A percentile compares a stretch with the other conserved stretches of the same genome.
phyloP scores from a whole-genome alignment of 1,139 yeast genomes.

The Taphrina deformans region DNA sequence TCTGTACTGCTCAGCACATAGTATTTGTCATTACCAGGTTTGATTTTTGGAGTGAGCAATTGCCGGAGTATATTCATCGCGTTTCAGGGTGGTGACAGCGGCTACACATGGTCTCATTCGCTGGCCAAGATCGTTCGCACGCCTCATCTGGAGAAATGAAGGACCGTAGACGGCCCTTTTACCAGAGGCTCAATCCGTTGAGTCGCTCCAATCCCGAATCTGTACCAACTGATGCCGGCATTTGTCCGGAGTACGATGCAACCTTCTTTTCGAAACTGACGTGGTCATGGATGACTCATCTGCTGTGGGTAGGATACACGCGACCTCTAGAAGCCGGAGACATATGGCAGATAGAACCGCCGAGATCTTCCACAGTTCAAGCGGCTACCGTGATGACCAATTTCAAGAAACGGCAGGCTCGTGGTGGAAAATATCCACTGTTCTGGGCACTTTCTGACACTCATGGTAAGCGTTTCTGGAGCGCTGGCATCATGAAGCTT shows the following conservation, averaged over 20 bases:
- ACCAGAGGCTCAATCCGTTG: conserved; percentile 17
- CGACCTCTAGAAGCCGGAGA: conserved; percentile 67
- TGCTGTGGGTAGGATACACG: conserved; percentile 77
- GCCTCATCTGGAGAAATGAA: not conserved
- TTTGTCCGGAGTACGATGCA: conserved; percentile 48
- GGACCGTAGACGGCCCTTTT: not conserved
- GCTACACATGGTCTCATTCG: not conserved
- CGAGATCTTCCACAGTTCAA: conserved; percentile 50
- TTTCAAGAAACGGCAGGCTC: conserved; percentile 49
- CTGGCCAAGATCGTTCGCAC: not conserved
- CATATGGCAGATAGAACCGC: conserved; percentile 56
- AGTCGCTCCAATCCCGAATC: conserved; percentile 29
- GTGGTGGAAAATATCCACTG: conserved; percentile 44
- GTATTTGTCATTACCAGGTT: no score
- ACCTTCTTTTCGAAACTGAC: conserved; percentile 77
- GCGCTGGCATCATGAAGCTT: conserved; percentile 51
- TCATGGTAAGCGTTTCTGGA: conserved; percentile 54
- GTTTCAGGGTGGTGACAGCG: no score
- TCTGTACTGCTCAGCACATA: no score
- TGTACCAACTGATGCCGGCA: conserved; percentile 24
- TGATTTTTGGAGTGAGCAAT: no score
- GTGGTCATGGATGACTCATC: conserved; percentile 87
- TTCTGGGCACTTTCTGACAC: conserved; percentile 57
- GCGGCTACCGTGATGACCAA: conserved; percentile 49
- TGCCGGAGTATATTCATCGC: no score